A percentile compares a stretch with the other conserved stretches of the same genome.
These are phyloP conservation scores for Blepharisma japonicum DNA, from an alignment of 73 alveolate genomes.

Conservation along the genomic window DNA sequence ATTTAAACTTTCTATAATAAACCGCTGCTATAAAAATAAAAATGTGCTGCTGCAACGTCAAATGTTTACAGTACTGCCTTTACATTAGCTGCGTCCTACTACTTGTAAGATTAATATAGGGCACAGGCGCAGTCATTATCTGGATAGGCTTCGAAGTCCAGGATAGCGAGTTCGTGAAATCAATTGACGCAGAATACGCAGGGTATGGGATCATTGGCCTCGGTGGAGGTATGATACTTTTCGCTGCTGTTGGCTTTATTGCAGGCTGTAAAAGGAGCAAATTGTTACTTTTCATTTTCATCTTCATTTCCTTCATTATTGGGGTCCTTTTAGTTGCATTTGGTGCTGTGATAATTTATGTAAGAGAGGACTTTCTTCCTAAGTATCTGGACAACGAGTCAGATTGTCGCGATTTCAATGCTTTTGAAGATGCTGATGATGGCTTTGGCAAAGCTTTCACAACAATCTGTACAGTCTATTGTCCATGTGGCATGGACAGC, in stretches of 20 bases:
- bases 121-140: not conserved
- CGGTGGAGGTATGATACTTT: not conserved
- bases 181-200: not conserved
- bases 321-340: not conserved
- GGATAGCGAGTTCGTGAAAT: not conserved
- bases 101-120: not conserved
- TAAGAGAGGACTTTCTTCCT: not conserved
- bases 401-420: not conserved
- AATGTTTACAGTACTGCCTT: too few relatives aligned
- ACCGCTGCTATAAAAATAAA: too few relatives aligned
- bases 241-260: not conserved
- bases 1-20: too few relatives aligned
- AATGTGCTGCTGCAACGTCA: too few relatives aligned
- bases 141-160: conserved; percentile 2
- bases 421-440: not conserved
- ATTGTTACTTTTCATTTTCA: not conserved
- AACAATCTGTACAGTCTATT: not conserved
- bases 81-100: too few relatives aligned
- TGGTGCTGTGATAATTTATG: not conserved
- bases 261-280: not conserved
- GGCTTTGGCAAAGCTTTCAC: not conserved
- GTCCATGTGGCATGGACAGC: not conserved
- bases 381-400: not conserved
- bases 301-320: not conserved
- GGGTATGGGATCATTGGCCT: not conserved